A percentile compares a stretch with the other conserved stretches of the same genome.
These are phyloP conservation scores for Posidonia oceanica DNA, from an alignment of 116 monocot genomes.

Conservation along the genomic window DNA sequence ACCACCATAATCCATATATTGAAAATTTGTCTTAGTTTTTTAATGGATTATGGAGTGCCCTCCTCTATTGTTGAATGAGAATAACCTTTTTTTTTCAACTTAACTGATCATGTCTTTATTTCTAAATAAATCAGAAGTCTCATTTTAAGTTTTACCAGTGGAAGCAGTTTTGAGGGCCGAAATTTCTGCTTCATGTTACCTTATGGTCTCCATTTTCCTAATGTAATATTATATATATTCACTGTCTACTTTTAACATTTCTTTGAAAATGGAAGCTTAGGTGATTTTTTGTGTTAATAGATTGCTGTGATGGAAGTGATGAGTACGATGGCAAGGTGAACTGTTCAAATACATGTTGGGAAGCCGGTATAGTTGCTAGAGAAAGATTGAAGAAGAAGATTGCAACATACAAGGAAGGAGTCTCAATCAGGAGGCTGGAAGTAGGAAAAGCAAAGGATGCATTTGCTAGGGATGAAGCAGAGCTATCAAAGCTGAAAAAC, in stretches of 20 bases:
- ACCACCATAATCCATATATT: no score
- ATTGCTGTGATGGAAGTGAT: conserved; percentile 99
- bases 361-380: conserved; percentile 89
- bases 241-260: no score
- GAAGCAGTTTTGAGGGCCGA: no score
- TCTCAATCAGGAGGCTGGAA: conserved; percentile 42
- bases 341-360: conserved; percentile 93
- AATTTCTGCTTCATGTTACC: no score
- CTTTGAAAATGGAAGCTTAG: neutral
- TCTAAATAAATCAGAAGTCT: no score
- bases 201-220: no score
- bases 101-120: no score
- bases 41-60: neutral
- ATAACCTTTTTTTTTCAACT: no score
- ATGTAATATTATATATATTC: no score
- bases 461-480: conserved; percentile 77
- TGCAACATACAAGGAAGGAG: conserved; percentile 55
- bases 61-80: no score
- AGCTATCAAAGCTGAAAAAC: conserved; percentile 60
- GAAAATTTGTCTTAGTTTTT: neutral
- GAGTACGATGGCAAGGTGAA: conserved; percentile 64
- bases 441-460: conserved; percentile 69
- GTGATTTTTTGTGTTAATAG: conserved; percentile 20
- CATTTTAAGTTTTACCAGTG: no score
- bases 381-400: conserved; percentile 85